Conservation (phyloP, 441 rosid species). For the Syzygium malaccense region DNA sequence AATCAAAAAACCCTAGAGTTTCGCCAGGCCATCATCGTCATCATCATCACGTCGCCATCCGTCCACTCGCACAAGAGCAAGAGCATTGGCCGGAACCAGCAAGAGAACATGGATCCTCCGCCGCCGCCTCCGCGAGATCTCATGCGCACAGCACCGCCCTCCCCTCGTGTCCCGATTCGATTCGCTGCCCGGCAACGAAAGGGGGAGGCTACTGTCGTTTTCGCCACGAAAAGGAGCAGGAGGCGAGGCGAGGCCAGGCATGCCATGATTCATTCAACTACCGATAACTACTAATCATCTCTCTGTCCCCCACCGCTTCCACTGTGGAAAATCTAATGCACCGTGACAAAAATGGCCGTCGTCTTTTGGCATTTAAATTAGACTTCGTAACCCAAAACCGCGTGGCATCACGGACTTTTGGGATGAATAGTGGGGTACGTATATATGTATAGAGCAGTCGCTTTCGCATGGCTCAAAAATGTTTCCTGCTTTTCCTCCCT, state of each 20-base stretch:
- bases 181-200: not conserved
- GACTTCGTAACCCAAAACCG: not conserved
- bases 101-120: not conserved
- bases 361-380: not conserved
- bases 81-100: not conserved
- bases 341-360: not conserved
- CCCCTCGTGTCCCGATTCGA: not conserved
- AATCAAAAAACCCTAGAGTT: not conserved
- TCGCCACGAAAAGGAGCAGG: not conserved
- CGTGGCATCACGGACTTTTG: not conserved
- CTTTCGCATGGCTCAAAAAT: not conserved
- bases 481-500: not conserved
- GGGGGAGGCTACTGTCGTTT: not conserved
- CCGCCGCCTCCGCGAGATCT: not conserved
- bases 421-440: not conserved
- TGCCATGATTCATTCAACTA: not conserved
- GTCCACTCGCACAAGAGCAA: not conserved
- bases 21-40: not conserved
- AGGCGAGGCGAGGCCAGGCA: not conserved
- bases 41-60: not conserved
- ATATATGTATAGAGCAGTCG: not conserved
- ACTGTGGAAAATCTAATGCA: not conserved
- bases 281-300: not conserved
- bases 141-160: not conserved
- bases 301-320: not conserved